A percentile compares a stretch with the other conserved stretches of the same genome.
Evolutionary conservation across 257 asterid species (phyloP).

Genomic region (Solanum pimpinellifolium): DNA sequence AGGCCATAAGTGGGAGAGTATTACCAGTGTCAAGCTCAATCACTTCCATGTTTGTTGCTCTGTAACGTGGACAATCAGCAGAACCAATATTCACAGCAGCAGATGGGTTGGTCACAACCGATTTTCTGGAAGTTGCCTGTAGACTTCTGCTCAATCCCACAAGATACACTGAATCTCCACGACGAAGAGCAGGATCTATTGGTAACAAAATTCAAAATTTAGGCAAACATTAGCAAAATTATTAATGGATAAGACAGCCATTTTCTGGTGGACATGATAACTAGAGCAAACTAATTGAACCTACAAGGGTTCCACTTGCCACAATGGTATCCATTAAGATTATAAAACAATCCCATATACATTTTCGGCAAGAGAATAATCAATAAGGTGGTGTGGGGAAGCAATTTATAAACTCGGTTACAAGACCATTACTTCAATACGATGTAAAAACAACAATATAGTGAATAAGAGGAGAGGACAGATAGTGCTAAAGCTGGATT

Average conservation of each 20-base stretch:
- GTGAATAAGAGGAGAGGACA: neutral
- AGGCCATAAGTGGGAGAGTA: neutral
- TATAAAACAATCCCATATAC: neutral
- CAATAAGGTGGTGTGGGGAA: neutral
- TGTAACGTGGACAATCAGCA: conserved; percentile 88
- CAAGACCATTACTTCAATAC: neutral
- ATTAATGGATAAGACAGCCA: neutral
- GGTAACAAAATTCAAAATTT: neutral
- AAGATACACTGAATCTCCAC: conserved; percentile 96
- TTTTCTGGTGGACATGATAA: neutral
- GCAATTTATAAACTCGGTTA: neutral
- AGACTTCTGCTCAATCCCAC: conserved; percentile 92
- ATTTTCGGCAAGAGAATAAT: neutral
- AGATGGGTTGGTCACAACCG: conserved; percentile 85
- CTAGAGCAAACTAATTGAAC: neutral
- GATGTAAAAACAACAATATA: neutral
- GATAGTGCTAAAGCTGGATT: neutral
- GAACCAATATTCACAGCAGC: conserved; percentile 88
- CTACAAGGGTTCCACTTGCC: neutral
- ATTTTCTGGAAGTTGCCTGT: conserved; percentile 94
- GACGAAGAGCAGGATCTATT: conserved; percentile 81
- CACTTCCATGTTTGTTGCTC: conserved; percentile 98
- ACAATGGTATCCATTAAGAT: neutral
- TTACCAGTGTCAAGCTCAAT: conserved; percentile 95
- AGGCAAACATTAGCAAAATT: neutral